Evolutionary conservation across 225 moss, liverwort and hornwort species (phyloP).

Genomic region (Sphagnum contortum): DNA sequence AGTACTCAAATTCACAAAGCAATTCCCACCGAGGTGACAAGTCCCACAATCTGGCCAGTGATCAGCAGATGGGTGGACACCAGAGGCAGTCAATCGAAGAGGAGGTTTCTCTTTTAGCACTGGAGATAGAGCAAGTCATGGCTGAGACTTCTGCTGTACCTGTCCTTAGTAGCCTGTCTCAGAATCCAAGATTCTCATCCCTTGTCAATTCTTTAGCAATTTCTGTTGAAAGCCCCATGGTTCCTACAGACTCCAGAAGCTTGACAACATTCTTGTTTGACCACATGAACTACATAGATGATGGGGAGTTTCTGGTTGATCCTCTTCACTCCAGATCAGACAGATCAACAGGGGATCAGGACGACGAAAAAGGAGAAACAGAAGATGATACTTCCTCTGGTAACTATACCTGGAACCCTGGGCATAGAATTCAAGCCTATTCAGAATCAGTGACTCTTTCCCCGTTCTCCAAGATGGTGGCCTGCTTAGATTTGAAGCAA

Average conservation of each 20-base stretch:
- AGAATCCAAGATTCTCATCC: neutral
- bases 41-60: conserved; percentile 1
- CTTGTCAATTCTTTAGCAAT: neutral
- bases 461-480: conserved; percentile 32
- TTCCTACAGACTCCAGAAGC: conserved; percentile 13
- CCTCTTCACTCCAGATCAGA: too few species aligned
- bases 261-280: conserved; percentile 23
- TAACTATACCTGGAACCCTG: too few species aligned
- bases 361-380: too few species aligned
- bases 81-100: conserved; percentile 5
- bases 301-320: conserved; percentile 4
- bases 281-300: conserved; percentile 5
- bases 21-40: conserved; percentile 4
- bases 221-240: conserved; percentile 11
- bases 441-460: conserved; percentile 20
- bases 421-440: too few species aligned
- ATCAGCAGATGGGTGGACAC: conserved; percentile 1
- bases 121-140: conserved; percentile 4
- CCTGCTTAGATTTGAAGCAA: conserved; percentile 13
- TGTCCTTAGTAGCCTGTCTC: conserved; percentile 12
- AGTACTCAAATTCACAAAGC: neutral
- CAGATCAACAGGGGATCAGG: too few species aligned
- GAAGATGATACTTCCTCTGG: too few species aligned
- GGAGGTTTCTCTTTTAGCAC: conserved; percentile 9
- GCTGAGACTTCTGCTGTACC: conserved; percentile 10